These are phyloP conservation scores for Eragrostis nindensis DNA, from an alignment of 176 grass and related monocot genomes.

Conservation along the genomic window DNA sequence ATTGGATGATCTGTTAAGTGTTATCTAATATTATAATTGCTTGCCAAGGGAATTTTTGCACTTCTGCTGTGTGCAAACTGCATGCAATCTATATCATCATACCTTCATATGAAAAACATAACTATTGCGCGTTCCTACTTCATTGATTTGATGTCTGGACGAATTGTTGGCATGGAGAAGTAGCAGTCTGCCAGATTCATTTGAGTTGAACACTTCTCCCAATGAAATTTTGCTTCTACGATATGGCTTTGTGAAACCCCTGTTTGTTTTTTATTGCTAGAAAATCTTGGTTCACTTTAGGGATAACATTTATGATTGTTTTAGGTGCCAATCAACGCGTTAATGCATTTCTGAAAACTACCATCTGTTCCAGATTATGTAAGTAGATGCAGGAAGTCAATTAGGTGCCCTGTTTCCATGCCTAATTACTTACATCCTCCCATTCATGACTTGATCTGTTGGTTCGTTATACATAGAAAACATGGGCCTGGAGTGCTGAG, in stretches of 20 bases:
- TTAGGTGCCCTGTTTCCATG: conserved; percentile 7
- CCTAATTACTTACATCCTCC: neutral
- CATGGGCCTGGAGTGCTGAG: neutral
- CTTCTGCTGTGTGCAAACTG: neutral
- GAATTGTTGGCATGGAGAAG: neutral
- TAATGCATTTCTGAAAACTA: conserved; percentile 2
- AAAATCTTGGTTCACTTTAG: neutral
- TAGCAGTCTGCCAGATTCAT: neutral
- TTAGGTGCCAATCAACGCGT: neutral
- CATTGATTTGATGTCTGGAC: neutral
- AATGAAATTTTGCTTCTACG: neutral
- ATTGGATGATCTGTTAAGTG: neutral
- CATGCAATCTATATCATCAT: neutral
- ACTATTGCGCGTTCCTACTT: neutral
- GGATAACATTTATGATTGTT: neutral
- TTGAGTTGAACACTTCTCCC: neutral
- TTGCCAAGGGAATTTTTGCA: neutral
- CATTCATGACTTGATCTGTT: conserved; percentile 1
- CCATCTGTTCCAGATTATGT: neutral
- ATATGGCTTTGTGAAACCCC: neutral
- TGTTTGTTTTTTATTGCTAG: neutral
- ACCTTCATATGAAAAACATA: neutral
- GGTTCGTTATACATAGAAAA: neutral
- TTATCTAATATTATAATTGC: conserved; percentile 1
- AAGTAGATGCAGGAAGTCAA: conserved; percentile 2